These are phyloP conservation scores for Ogataea nakhonphanomensis DNA, from an alignment of 805 yeast genomes.

Conservation along the genomic window DNA sequence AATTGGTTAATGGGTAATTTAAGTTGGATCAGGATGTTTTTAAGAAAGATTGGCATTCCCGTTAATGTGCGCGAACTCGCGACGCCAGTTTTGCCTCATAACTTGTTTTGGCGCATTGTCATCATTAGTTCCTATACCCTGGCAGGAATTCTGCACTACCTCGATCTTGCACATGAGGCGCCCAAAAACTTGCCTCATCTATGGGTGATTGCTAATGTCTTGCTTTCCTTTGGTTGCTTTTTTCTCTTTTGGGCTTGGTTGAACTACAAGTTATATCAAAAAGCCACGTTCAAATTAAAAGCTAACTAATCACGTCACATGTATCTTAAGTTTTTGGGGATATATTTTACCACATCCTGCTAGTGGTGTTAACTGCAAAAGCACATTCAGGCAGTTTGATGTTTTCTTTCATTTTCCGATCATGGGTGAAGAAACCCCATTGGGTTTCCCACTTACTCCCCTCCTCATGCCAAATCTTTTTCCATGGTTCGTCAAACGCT, in stretches of 20 bases:
- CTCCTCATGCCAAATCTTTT: constrained; percentile 45
- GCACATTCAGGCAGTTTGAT: constrained; percentile 40
- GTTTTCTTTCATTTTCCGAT: constrained; percentile 44
- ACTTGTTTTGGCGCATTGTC: constrained; percentile 45
- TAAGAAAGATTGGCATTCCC: constrained; percentile 20
- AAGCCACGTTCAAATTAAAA: constrained; percentile 29
- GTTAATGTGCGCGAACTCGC: constrained; percentile 27
- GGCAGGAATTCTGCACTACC: constrained; percentile 47
- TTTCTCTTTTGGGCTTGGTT: constrained; percentile 80
- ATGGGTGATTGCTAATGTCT: constrained; percentile 75
- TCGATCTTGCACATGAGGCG: constrained; percentile 50
- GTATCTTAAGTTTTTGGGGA: constrained; percentile 2
- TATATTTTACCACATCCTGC: constrained; percentile 1
- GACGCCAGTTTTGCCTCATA: constrained; percentile 43
- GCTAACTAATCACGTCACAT: constrained; percentile 7
- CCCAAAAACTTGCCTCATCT: constrained; percentile 73
- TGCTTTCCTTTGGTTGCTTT: constrained; percentile 75
- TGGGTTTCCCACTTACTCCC: constrained; percentile 61
- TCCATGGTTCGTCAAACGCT: constrained; percentile 76
- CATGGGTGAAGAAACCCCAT: constrained; percentile 61
- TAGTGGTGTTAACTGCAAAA: background rate
- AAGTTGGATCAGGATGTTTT: constrained; percentile 46
- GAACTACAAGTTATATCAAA: constrained; percentile 47
- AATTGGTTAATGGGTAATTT: constrained; percentile 78
- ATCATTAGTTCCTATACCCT: constrained; percentile 49